Evolutionary conservation across 2,329 filamentous ascomycete genomes (phyloP).

Genomic region (Fusarium albosuccineum): DNA sequence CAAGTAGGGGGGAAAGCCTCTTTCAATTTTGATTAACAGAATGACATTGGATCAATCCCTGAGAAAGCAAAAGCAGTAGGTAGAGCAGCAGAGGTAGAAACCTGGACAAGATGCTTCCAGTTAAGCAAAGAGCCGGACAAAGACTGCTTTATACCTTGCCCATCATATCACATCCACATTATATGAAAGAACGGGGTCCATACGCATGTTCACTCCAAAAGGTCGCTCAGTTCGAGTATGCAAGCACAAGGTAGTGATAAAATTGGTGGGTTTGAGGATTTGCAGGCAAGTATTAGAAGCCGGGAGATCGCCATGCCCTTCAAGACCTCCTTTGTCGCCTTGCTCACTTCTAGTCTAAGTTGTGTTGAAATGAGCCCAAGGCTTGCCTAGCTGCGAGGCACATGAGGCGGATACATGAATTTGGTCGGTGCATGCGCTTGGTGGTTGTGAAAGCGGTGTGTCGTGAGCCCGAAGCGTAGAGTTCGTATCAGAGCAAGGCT

Average conservation of each 20-base stretch:
- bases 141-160: not conserved
- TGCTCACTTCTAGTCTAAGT: slow-evolving; percentile 16
- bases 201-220: not conserved
- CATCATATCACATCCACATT: not conserved
- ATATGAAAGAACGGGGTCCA: not conserved
- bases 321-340: slow-evolving; percentile 4
- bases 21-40: not conserved
- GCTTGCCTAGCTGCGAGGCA: slow-evolving; percentile 1
- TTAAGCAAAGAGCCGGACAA: not conserved
- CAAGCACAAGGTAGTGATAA: not conserved
- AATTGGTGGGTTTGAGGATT: slow-evolving; percentile 17
- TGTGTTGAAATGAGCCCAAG: slow-evolving; percentile 12
- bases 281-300: slow-evolving; percentile 26
- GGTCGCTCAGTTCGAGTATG: not conserved
- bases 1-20: not conserved
- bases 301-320: slow-evolving; percentile 6
- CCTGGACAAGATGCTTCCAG: not conserved
- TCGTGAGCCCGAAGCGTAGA: slow-evolving; percentile 6
- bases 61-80: not conserved
- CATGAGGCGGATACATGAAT: slow-evolving; percentile 24
- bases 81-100: not conserved
- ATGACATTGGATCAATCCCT: not conserved
- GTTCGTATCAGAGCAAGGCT: slow-evolving; percentile 27
- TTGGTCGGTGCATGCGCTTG: slow-evolving; percentile 20
- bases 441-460: slow-evolving; percentile 33